Evolutionary conservation across 306 rosid genomes (phyloP).

Genomic region (Dalbergia oliveri): DNA sequence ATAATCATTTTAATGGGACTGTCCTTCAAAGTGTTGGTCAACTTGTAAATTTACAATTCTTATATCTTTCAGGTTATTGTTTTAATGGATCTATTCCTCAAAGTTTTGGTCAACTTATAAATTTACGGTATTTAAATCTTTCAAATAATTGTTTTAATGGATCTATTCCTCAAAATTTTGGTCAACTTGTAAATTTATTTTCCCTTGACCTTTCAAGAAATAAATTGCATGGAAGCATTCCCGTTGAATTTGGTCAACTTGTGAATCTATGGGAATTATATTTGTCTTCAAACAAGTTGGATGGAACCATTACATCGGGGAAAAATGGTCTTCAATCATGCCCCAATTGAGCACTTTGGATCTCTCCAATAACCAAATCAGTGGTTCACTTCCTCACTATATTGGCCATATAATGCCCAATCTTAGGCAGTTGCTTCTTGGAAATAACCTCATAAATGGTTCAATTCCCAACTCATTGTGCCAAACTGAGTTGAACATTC

Average conservation of each 20-base stretch:
- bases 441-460: no score
- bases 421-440: no score
- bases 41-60: neutral
- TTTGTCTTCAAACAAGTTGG: conserved; percentile 3
- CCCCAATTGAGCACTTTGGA: neutral
- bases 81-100: neutral
- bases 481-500: neutral
- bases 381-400: conserved; percentile 37
- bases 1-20: neutral
- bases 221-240: neutral
- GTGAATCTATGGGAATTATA: neutral
- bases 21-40: neutral
- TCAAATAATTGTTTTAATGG: conserved; percentile 23
- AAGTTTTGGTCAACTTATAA: neutral
- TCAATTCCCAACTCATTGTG: conserved; percentile 26
- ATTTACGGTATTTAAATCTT: accelerated
- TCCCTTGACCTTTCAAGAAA: neutral
- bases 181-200: neutral
- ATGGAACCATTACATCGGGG: neutral
- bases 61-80: conserved; percentile 1
- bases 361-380: conserved; percentile 33
- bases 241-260: neutral
- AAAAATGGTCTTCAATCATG: neutral
- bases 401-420: conserved; percentile 34
- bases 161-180: neutral